These are phyloP conservation scores for Avena eriantha DNA, from an alignment of 176 grass and related monocot species.

Conservation along the genomic window DNA sequence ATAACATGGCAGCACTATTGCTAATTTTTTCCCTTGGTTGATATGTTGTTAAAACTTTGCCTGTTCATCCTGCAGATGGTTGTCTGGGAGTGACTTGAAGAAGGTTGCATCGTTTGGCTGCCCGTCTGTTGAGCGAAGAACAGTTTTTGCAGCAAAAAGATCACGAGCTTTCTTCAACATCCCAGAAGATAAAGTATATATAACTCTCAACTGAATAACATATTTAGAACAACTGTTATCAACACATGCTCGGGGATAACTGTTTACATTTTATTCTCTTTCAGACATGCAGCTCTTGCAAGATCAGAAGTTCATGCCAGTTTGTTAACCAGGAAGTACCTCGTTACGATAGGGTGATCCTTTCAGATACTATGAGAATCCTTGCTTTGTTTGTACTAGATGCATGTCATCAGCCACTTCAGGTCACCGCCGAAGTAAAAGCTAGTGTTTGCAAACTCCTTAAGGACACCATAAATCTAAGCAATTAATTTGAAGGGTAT, in stretches of 20 bases:
- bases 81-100: slow-evolving; percentile 81
- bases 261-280: slow-evolving; percentile 23
- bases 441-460: slow-evolving; percentile 65
- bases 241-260: neutral
- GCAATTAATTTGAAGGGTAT: slow-evolving; percentile 38
- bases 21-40: neutral
- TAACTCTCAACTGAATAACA: slow-evolving; percentile 11
- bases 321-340: slow-evolving; percentile 65
- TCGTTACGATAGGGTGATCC: slow-evolving; percentile 70
- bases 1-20: neutral
- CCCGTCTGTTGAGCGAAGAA: slow-evolving; percentile 66
- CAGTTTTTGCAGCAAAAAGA: slow-evolving; percentile 78
- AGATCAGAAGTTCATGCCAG: slow-evolving; percentile 66
- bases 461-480: slow-evolving; percentile 80
- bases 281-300: slow-evolving; percentile 67
- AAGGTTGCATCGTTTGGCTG: slow-evolving; percentile 71
- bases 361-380: slow-evolving; percentile 68
- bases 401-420: slow-evolving; percentile 43
- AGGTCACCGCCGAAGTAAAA: slow-evolving; percentile 55
- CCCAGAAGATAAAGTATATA: slow-evolving; percentile 68
- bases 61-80: slow-evolving; percentile 49
- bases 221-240: neutral
- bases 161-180: slow-evolving; percentile 74
- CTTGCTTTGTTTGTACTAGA: slow-evolving; percentile 66
- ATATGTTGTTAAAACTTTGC: slow-evolving; percentile 25